Conservation (phyloP, 2,329 filamentous ascomycete genomes). For the Epichloe hybrida region DNA sequence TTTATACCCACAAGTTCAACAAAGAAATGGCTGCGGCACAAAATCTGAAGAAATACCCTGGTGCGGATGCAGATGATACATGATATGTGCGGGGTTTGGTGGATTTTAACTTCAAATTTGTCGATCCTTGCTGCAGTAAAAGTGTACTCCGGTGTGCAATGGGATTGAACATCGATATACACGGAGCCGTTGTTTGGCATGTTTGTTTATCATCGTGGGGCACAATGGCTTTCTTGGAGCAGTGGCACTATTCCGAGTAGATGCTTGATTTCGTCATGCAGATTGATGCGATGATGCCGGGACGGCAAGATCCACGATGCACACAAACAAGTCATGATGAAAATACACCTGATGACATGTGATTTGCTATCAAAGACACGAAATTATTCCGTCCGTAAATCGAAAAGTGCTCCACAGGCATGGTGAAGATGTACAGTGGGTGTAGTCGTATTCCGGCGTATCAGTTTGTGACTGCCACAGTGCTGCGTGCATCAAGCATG, state of each 20-base stretch:
- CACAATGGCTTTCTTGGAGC: background rate
- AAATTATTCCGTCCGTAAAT: too few species aligned
- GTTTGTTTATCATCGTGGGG: background rate
- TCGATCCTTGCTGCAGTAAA: background rate
- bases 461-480: too few species aligned
- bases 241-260: background rate
- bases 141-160: background rate
- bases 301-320: background rate
- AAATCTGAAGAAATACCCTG: slow-evolving; percentile 20
- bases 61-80: slow-evolving; percentile 1
- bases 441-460: too few species aligned
- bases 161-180: background rate
- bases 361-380: too few species aligned
- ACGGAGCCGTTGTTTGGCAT: background rate
- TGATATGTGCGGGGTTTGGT: background rate
- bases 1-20: slow-evolving; percentile 22
- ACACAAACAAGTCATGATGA: background rate
- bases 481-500: background rate
- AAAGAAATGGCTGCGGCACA: slow-evolving; percentile 16
- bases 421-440: too few species aligned
- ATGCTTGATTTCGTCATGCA: background rate
- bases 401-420: too few species aligned
- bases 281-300: background rate
- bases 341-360: background rate
- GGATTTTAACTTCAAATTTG: background rate